Evolutionary conservation across 441 rosid species (phyloP).

Genomic region (Dalechampia spathulata): DNA sequence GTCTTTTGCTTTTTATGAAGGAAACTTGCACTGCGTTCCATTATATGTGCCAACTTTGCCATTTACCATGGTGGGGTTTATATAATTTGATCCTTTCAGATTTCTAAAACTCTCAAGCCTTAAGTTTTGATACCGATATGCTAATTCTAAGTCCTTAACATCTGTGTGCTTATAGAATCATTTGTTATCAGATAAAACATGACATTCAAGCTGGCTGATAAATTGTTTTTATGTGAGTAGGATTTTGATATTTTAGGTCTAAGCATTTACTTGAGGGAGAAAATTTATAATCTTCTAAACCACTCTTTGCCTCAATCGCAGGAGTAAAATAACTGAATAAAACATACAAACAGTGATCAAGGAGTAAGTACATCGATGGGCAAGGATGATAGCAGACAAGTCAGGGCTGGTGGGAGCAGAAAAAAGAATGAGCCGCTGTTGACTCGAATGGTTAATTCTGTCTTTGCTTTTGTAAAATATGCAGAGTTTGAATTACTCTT

Average conservation of each 20-base stretch:
- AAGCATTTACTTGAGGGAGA: neutral
- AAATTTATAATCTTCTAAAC: neutral
- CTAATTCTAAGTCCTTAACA: too few relatives aligned
- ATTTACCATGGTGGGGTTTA: too few relatives aligned
- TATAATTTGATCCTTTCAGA: too few relatives aligned
- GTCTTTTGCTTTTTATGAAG: neutral
- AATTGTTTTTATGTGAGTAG: too few relatives aligned
- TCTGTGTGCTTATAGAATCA: too few relatives aligned
- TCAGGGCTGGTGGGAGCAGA: constrained; percentile 27
- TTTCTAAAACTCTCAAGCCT: too few relatives aligned
- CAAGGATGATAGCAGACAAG: constrained; percentile 31
- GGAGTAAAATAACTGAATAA: neutral
- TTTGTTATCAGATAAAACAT: too few relatives aligned
- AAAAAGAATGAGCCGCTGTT: constrained; percentile 41
- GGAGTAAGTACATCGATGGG: constrained; percentile 23
- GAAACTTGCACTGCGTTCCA: neutral
- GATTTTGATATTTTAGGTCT: neutral
- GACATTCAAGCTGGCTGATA: too few relatives aligned
- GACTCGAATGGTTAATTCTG: constrained; percentile 42
- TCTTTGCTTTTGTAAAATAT: constrained; percentile 38
- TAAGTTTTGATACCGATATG: too few relatives aligned
- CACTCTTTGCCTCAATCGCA: neutral
- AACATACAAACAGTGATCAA: neutral
- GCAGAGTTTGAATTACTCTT: constrained; percentile 84
- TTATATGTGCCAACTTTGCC: neutral